Evolutionary conservation across 805 yeast species (phyloP), one percentile per base, ranked within the genome.

Genomic region (Schwanniomyces occidentalis): DNA sequence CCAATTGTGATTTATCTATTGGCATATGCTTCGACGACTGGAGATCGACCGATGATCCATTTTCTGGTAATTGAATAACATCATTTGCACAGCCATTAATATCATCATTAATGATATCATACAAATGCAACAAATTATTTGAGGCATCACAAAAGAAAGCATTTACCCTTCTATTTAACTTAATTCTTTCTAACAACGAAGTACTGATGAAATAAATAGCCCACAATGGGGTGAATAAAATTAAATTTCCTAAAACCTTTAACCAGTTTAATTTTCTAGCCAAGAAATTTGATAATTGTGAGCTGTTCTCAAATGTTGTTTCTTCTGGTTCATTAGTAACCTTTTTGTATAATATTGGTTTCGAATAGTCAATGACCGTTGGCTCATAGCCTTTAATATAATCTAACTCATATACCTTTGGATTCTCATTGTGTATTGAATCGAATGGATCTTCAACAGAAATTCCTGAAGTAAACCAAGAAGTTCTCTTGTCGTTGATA

Each of bases 381-480:
- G 86, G 84, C 13, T 60, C 76, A 53, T 79, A 85, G 1, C 74
- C 73, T 2, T 62, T 46, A 1, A 80, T 44, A 44, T 68, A 82
- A 24, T 63, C 61, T 32, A 78, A 57, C 22, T 63, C 56, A 40
- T 69, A 63, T 3, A 55, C 58, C 15, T 54, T 48, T 6, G 70
- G 63, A 27, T 60, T 56, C 37, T 58, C 58, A 36, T 67, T 67
- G 30, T 68, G 58, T 54, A 68, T 66, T 2, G 82, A 77, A 13
- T 63, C 54, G 51, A 80, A 82, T 0, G 88, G 88, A 46, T 83
- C 87, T 23, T 66, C 59, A 17, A 58, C 48, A 0, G 84, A 75
- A 22, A 84, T 84, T 4, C 85, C 85, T 0, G 95, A 71, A 2
- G 95, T 85, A 76, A 85, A 86, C 82, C 86, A 88, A 10, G 85